A percentile compares a stretch with the other conserved stretches of the same genome.
These are phyloP conservation scores for Tremella yokohamensis DNA, from an alignment of 768 basidiomycete genomes.

Conservation along the genomic window DNA sequence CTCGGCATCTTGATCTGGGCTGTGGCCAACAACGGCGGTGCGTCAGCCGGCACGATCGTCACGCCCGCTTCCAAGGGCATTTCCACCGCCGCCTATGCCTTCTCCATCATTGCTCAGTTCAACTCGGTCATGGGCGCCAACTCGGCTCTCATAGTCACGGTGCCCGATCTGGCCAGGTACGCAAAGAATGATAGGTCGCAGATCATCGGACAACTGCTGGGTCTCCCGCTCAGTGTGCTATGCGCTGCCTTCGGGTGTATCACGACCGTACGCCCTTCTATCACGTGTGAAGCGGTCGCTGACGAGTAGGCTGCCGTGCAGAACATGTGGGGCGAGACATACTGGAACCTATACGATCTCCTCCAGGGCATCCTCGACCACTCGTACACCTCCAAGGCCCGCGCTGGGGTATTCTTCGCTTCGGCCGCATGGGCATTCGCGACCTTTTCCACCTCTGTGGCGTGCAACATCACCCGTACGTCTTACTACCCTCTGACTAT, in stretches of 20 bases:
- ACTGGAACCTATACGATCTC: constrained; percentile 19
- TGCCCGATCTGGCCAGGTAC: constrained; percentile 14
- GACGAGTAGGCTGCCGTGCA: background rate
- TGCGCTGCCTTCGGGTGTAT: too few relatives aligned
- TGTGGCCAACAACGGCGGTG: constrained; percentile 9
- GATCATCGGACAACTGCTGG: too few relatives aligned
- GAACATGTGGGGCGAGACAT: constrained; percentile 11
- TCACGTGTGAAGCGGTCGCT: too few relatives aligned
- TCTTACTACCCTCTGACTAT: too few relatives aligned
- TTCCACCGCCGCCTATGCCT: constrained; percentile 20
- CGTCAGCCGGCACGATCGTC: constrained; percentile 4
- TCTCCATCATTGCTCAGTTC: constrained; percentile 10
- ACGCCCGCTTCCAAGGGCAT: constrained; percentile 30
- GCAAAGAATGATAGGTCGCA: constrained; percentile 12
- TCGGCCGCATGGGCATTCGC: constrained; percentile 4
- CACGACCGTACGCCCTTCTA: too few relatives aligned
- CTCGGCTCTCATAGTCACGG: constrained; percentile 11
- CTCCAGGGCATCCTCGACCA: constrained; percentile 14
- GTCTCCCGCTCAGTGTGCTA: too few relatives aligned
- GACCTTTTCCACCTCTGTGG: constrained; percentile 10
- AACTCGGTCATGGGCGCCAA: constrained; percentile 9
- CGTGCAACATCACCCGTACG: too few relatives aligned
- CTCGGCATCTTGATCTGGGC: constrained; percentile 9
- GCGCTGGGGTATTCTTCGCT: constrained; percentile 7
- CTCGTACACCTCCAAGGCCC: constrained; percentile 13